These are phyloP conservation scores for Diutina siamensis DNA, from an alignment of 1,139 yeast species.

Conservation along the genomic window DNA sequence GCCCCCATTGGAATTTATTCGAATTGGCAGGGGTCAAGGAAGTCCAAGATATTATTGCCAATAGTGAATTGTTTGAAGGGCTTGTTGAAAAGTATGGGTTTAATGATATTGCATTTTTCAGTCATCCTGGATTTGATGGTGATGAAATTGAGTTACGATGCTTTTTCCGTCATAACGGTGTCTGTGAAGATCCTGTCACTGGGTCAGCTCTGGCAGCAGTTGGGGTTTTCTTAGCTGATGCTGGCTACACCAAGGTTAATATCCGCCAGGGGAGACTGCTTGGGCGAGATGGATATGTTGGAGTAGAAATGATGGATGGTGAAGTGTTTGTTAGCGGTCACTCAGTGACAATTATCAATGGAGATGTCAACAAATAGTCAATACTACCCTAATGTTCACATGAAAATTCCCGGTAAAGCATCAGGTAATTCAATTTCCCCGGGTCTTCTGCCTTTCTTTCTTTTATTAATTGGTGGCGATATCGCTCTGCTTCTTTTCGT, in stretches of 20 bases:
- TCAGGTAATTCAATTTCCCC: slow-evolving; percentile 10
- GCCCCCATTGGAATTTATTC: slow-evolving; percentile 7
- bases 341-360: background rate
- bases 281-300: slow-evolving; percentile 1
- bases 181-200: slow-evolving; percentile 39
- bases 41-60: slow-evolving; percentile 20
- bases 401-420: slow-evolving; percentile 15
- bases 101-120: slow-evolving; percentile 27
- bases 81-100: slow-evolving; percentile 13
- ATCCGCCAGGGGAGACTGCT: background rate
- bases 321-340: background rate
- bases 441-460: slow-evolving; percentile 15
- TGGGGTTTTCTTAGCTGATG: slow-evolving; percentile 7
- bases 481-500: slow-evolving; percentile 16
- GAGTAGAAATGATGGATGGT: background rate
- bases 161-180: slow-evolving; percentile 23
- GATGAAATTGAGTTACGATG: slow-evolving; percentile 24
- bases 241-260: background rate
- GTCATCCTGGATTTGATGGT: slow-evolving; percentile 12
- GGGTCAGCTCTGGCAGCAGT: slow-evolving; percentile 38
- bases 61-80: slow-evolving; percentile 14
- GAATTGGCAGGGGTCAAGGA: slow-evolving; percentile 9
- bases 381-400: slow-evolving; percentile 23
- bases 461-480: slow-evolving; percentile 21
- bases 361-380: background rate